Conservation (phyloP, 768 basidiomycete genomes). For the Rhodosporidiobolus odoratus region DNA sequence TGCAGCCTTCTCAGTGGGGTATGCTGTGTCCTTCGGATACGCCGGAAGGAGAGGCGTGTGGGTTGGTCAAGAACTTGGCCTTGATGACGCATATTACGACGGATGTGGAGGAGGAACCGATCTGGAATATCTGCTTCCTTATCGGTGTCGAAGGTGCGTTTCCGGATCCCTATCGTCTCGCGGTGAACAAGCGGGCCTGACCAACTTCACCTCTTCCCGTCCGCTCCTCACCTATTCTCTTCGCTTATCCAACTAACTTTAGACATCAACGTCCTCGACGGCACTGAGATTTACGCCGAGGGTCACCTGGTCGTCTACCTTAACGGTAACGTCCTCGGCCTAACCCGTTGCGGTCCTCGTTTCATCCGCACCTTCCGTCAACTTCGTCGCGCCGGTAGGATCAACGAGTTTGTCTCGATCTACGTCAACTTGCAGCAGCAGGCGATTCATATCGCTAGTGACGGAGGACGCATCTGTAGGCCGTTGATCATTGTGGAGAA, state of each 20-base stretch:
- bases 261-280: constrained; percentile 86
- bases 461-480: constrained; percentile 95
- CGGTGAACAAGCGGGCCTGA: no score
- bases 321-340: constrained; percentile 90
- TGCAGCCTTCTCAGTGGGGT: constrained; percentile 99
- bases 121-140: constrained; percentile 81
- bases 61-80: constrained; percentile 94
- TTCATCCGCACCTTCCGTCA: constrained; percentile 89
- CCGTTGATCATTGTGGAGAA: constrained; percentile 95
- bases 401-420: constrained; percentile 93
- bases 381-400: constrained; percentile 79
- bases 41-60: constrained; percentile 98
- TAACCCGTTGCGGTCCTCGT: constrained; percentile 74
- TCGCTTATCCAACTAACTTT: constrained; percentile 39
- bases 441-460: constrained; percentile 90
- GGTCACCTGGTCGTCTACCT: constrained; percentile 92
- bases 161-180: no score
- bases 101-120: constrained; percentile 92
- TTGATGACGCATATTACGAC: constrained; percentile 99
- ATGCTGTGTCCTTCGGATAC: constrained; percentile 97
- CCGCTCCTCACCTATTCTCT: not conserved
- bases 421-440: constrained; percentile 94
- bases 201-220: constrained; percentile 9
- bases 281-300: constrained; percentile 90
- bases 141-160: constrained; percentile 88